Conservation (phyloP, 805 yeast species). For the Myxozyma vanderwaltii region DNA sequence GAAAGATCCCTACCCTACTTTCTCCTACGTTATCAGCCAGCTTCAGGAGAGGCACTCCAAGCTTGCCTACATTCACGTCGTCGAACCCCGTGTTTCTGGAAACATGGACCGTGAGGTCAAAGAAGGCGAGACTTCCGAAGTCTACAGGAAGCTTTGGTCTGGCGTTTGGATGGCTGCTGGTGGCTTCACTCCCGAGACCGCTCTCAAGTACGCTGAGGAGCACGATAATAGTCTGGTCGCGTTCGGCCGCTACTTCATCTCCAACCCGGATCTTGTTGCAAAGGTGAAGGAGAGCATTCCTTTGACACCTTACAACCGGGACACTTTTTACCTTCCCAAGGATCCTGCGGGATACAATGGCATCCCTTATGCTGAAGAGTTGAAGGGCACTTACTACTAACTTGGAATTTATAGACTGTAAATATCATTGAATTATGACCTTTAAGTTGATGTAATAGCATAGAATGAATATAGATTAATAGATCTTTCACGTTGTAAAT, state of each 20-base stretch:
- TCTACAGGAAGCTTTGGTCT: constrained; percentile 20
- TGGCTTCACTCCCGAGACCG: constrained; percentile 31
- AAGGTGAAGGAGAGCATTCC: constrained; percentile 48
- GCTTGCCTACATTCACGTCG: constrained; percentile 49
- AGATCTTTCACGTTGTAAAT: too few species aligned
- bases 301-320: constrained; percentile 51
- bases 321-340: constrained; percentile 48
- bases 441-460: too few species aligned
- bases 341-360: constrained; percentile 16
- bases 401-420: constrained; percentile 53
- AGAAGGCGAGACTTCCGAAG: constrained; percentile 13
- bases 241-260: constrained; percentile 53
- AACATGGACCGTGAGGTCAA: constrained; percentile 18
- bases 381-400: constrained; percentile 20
- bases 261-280: constrained; percentile 60
- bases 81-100: constrained; percentile 51
- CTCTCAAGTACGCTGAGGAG: constrained; percentile 15
- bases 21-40: constrained; percentile 48
- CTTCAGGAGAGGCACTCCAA: constrained; percentile 46
- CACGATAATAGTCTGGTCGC: constrained; percentile 40
- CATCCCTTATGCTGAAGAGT: constrained; percentile 14
- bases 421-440: not conserved
- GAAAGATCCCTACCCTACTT: constrained; percentile 45
- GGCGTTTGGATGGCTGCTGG: constrained; percentile 35
- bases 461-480: too few species aligned